These are phyloP conservation scores for Fusarium nodosum DNA, from an alignment of 2,329 filamentous ascomycete genomes.

Conservation along the genomic window DNA sequence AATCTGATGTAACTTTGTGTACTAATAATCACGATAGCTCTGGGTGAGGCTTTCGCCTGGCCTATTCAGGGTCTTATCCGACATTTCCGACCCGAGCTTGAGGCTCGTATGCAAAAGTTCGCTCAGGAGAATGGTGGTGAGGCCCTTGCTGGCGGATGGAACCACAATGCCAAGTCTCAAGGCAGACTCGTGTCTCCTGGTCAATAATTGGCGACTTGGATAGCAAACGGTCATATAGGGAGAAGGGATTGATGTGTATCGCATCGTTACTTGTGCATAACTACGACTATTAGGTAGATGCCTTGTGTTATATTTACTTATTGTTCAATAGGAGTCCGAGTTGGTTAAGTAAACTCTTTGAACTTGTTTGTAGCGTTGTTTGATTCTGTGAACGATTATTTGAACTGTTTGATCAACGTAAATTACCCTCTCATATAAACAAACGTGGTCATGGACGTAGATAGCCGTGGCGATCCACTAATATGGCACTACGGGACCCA, in stretches of 20 bases:
- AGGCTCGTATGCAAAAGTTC: conserved; percentile 89
- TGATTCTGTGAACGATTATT: background rate
- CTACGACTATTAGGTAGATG: conserved; percentile 49
- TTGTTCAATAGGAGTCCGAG: conserved; percentile 44
- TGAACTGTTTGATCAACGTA: background rate
- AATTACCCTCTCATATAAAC: background rate
- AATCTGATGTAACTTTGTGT: background rate
- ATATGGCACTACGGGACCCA: conserved; percentile 23
- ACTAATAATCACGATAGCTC: conserved; percentile 66
- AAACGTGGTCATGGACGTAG: conserved; percentile 6
- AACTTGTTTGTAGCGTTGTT: background rate
- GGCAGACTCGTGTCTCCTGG: conserved; percentile 90
- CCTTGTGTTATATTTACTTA: conserved; percentile 51
- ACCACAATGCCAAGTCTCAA: conserved; percentile 78
- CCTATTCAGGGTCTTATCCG: conserved; percentile 97
- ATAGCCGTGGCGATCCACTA: conserved; percentile 17
- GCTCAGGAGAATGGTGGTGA: conserved; percentile 78
- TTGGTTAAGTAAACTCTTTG: conserved; percentile 8
- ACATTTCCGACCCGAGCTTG: conserved; percentile 96
- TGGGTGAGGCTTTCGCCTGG: conserved; percentile 99
- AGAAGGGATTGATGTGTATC: conserved; percentile 44
- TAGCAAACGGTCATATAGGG: conserved; percentile 36
- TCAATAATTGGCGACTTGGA: conserved; percentile 70
- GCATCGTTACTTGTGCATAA: conserved; percentile 46
- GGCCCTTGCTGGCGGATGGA: conserved; percentile 89